Percentiles rank a stretch among this genome's conserved stretches.
Conservation (phyloP, 352 stramenopile genomes). For the Pythium utonaiense region DNA sequence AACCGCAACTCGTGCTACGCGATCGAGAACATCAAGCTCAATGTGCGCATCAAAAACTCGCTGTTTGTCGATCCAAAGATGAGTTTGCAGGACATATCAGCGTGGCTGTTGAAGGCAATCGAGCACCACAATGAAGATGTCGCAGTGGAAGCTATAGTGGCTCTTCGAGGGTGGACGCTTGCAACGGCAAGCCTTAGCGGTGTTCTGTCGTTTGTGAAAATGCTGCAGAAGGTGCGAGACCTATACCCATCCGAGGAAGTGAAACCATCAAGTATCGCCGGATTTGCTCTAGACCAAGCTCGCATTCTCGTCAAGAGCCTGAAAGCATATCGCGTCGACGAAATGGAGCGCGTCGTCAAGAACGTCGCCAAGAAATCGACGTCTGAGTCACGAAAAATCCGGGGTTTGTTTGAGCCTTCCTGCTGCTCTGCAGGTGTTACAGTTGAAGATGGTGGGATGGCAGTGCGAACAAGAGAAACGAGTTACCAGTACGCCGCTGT, state of each 20-base stretch:
- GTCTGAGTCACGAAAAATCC: conserved; percentile 64
- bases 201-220: conserved; percentile 66
- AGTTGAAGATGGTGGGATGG: conserved; percentile 69
- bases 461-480: conserved; percentile 79
- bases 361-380: conserved; percentile 39
- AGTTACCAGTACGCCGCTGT: conserved; percentile 88
- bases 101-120: conserved; percentile 59
- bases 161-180: conserved; percentile 68
- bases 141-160: conserved; percentile 54
- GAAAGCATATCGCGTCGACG: conserved; percentile 43
- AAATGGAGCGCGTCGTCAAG: conserved; percentile 30
- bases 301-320: conserved; percentile 40
- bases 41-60: conserved; percentile 47
- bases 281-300: conserved; percentile 49
- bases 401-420: conserved; percentile 74
- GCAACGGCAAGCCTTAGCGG: conserved; percentile 71
- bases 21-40: conserved; percentile 63
- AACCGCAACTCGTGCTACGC: conserved; percentile 73
- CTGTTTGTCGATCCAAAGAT: conserved; percentile 61
- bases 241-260: conserved; percentile 7
- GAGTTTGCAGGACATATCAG: conserved; percentile 52
- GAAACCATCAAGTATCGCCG: conserved; percentile 19
- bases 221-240: conserved; percentile 44
- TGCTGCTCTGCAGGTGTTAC: conserved; percentile 74
- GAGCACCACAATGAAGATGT: conserved; percentile 46